phyloP scores from a whole-genome alignment of 2,329 filamentous ascomycete species.

The Fonsecaea pugnacius region DNA sequence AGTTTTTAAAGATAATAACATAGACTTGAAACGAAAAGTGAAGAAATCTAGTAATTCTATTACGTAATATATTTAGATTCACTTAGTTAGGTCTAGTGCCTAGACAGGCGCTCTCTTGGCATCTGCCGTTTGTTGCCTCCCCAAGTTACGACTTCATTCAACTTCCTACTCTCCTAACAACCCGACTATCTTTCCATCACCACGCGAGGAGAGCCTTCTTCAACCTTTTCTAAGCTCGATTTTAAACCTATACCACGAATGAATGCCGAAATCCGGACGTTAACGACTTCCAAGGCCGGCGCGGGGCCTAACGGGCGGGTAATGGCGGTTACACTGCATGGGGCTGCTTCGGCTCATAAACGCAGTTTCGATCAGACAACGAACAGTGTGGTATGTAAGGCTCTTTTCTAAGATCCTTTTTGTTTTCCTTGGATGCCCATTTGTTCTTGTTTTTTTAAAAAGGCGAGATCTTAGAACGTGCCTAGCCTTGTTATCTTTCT shows the following conservation, averaged over 20 bases:
- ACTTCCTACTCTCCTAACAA: background rate
- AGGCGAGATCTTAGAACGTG: too few relatives aligned
- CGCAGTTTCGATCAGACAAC: conserved; percentile 7
- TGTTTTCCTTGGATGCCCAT: background rate
- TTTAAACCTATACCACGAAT: background rate
- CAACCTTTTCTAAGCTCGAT: background rate
- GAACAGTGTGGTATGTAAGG: conserved; percentile 1
- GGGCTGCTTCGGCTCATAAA: background rate
- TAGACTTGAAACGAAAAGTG: background rate
- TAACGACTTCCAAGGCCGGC: background rate
- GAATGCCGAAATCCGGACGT: background rate
- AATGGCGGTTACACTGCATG: background rate
- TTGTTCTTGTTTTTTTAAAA: background rate
- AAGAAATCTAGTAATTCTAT: background rate
- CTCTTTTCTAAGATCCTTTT: background rate
- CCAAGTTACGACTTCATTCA: background rate
- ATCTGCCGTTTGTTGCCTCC: background rate
- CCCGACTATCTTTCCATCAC: background rate
- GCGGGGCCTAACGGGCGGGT: background rate
- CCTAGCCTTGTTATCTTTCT: too few relatives aligned
- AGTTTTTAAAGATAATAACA: background rate
- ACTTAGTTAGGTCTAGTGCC: background rate
- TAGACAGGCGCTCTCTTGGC: background rate
- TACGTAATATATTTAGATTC: background rate
- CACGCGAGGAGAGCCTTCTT: background rate